Conservation (phyloP, 495 filamentous ascomycete genomes). For the Aspergillus hancockii region DNA sequence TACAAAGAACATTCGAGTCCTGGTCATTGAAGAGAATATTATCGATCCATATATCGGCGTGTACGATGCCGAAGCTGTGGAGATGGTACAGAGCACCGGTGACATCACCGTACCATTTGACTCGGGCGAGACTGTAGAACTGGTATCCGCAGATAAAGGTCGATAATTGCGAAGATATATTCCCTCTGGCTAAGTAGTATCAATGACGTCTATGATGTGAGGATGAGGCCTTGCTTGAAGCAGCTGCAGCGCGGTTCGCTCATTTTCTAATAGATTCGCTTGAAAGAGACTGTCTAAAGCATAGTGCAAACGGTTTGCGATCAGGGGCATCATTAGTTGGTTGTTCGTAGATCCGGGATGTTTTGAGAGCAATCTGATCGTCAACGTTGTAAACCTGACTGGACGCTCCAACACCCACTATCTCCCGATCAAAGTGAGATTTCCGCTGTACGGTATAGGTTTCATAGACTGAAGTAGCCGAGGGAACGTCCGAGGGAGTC, state of each 20-base stretch:
- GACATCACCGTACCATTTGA: constrained; percentile 20
- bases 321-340: constrained; percentile 18
- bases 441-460: no score
- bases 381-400: constrained; percentile 26
- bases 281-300: constrained; percentile 30
- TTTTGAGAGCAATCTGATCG: constrained; percentile 27
- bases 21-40: no score
- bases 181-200: constrained; percentile 24
- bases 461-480: no score
- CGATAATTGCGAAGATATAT: constrained; percentile 25
- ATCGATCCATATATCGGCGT: constrained; percentile 23
- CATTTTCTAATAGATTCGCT: constrained; percentile 24
- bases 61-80: constrained; percentile 19
- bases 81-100: constrained; percentile 21
- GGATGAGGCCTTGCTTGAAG: constrained; percentile 27
- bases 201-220: constrained; percentile 23
- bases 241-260: constrained; percentile 23
- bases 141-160: no score
- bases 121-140: constrained; percentile 16
- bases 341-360: constrained; percentile 22
- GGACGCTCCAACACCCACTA: constrained; percentile 24
- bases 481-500: no score
- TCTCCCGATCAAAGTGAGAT: constrained; percentile 22
- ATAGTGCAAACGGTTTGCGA: constrained; percentile 23
- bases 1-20: no score